Conservation (phyloP, 495 filamentous ascomycete genomes). For the Aspergillus nidulans region DNA sequence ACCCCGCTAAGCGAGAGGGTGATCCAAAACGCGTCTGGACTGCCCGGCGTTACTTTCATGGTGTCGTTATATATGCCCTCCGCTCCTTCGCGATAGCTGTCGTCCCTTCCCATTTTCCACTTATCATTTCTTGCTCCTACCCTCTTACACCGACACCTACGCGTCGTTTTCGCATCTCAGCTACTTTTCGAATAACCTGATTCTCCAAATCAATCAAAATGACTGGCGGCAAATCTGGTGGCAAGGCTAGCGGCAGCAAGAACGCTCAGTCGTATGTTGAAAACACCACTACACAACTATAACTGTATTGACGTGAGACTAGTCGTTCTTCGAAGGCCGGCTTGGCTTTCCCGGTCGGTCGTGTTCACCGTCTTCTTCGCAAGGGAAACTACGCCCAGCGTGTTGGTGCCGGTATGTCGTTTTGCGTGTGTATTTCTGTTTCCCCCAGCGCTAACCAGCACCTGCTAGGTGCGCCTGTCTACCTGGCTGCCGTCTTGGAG, state of each 20-base stretch:
- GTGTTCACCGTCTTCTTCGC: slow-evolving; percentile 98
- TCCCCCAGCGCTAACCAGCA: neutral
- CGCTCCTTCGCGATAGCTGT: slow-evolving; percentile 30
- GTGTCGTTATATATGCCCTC: slow-evolving; percentile 46
- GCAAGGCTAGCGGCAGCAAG: slow-evolving; percentile 97
- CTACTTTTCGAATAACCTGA: neutral
- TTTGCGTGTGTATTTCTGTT: neutral
- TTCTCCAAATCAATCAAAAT: slow-evolving; percentile 64
- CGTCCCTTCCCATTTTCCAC: slow-evolving; percentile 21
- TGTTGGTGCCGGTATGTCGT: slow-evolving; percentile 83
- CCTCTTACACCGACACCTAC: neutral
- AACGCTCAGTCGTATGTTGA: slow-evolving; percentile 87
- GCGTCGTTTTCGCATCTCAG: neutral
- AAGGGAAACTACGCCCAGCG: slow-evolving; percentile 99
- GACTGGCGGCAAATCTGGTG: slow-evolving; percentile 98
- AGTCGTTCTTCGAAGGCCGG: slow-evolving; percentile 99
- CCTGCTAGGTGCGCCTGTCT: slow-evolving; percentile 79
- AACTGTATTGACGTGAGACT: slow-evolving; percentile 30
- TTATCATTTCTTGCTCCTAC: slow-evolving; percentile 18
- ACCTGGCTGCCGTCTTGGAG: slow-evolving; percentile 96
- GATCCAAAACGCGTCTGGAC: slow-evolving; percentile 41
- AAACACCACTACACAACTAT: slow-evolving; percentile 20
- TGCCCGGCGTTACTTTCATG: slow-evolving; percentile 40
- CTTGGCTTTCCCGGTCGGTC: slow-evolving; percentile 98
- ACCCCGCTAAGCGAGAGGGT: slow-evolving; percentile 47